A percentile compares a stretch with the other conserved stretches of the same genome.
These are phyloP conservation scores for Panaeolus cyanescens DNA, from an alignment of 768 basidiomycete genomes.

Conservation along the genomic window DNA sequence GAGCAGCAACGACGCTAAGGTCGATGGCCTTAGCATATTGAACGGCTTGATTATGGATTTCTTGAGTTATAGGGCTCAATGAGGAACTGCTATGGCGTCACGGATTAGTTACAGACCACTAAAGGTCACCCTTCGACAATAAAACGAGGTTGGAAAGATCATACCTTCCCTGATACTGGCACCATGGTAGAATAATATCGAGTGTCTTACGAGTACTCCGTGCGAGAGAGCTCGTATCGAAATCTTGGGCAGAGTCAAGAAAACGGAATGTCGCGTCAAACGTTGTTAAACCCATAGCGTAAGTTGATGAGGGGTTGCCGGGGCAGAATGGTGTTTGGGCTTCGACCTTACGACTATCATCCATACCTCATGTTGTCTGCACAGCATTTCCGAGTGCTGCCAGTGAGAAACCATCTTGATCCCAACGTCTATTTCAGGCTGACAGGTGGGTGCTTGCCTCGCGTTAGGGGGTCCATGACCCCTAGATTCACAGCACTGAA, in stretches of 20 bases:
- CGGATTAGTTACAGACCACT: neutral
- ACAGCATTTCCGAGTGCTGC: neutral
- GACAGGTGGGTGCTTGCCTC: too few relatives aligned
- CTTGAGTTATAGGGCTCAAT: conserved; percentile 1
- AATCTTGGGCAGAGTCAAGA: conserved; percentile 12
- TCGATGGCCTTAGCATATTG: conserved; percentile 15
- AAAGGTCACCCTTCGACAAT: neutral
- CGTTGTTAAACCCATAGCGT: neutral
- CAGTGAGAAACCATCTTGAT: too few relatives aligned
- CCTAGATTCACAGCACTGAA: too few relatives aligned
- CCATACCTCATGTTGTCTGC: neutral
- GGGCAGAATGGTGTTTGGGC: neutral
- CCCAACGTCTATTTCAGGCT: too few relatives aligned
- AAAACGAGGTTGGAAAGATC: neutral
- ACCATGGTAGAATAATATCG: conserved; percentile 17
- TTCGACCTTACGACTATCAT: neutral
- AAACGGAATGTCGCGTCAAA: conserved; percentile 12
- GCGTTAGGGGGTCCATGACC: too few relatives aligned
- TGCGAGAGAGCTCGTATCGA: conserved; percentile 14
- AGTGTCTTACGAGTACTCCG: conserved; percentile 12
- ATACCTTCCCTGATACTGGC: neutral
- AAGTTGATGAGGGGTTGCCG: neutral
- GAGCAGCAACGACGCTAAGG: conserved; percentile 15
- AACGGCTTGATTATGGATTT: conserved; percentile 12
- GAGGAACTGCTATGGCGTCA: neutral